These are phyloP conservation scores for Meyerozyma guilliermondii DNA, from an alignment of 1,139 yeast genomes.

Conservation along the genomic window DNA sequence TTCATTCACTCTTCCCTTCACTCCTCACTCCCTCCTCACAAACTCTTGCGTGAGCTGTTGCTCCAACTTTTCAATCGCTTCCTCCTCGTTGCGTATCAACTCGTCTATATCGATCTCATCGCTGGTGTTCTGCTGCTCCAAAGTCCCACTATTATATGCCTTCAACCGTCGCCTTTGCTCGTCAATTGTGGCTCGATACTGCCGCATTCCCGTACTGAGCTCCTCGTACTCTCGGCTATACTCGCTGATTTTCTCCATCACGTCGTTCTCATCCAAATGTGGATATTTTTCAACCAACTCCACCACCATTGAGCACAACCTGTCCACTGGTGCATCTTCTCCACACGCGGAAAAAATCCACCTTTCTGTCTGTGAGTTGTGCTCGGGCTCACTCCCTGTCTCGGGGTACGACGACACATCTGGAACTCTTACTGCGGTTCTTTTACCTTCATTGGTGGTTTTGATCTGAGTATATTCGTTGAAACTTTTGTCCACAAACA, in stretches of 20 bases:
- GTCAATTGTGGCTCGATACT: conserved; percentile 22
- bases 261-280: conserved; percentile 19
- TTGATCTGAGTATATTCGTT: conserved; percentile 14
- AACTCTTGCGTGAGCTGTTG: conserved; percentile 13
- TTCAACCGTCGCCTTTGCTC: conserved; percentile 25
- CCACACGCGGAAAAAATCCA: neutral
- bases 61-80: conserved; percentile 29
- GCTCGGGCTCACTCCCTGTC: neutral
- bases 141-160: conserved; percentile 19
- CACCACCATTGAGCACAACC: conserved; percentile 17
- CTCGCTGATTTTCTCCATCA: conserved; percentile 15
- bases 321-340: conserved; percentile 8
- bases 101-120: conserved; percentile 25
- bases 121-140: conserved; percentile 11
- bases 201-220: conserved; percentile 21
- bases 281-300: conserved; percentile 25
- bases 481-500: conserved; percentile 20
- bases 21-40: neutral
- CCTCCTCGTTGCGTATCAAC: conserved; percentile 28
- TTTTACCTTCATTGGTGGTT: conserved; percentile 5
- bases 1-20: neutral
- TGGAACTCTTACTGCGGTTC: conserved; percentile 24
- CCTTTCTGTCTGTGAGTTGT: conserved; percentile 2
- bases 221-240: conserved; percentile 19
- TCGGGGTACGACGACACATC: conserved; percentile 8